These are phyloP conservation scores for Ceratocystis huliohia DNA, from an alignment of 2,329 filamentous ascomycete species.

Conservation along the genomic window DNA sequence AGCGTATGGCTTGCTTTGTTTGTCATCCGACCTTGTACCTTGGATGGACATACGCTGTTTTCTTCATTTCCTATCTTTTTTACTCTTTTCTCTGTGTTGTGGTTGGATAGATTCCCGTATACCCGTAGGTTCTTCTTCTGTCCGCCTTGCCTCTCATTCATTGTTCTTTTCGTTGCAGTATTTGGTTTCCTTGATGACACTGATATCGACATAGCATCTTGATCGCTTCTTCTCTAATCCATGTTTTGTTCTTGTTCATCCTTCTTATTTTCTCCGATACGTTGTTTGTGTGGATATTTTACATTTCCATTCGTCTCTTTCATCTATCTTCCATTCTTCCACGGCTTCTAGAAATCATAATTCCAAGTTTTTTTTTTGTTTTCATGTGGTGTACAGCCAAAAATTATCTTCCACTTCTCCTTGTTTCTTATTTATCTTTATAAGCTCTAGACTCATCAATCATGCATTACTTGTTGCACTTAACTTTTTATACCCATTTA, in stretches of 20 bases:
- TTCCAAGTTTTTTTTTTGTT: neutral
- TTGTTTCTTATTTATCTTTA: conserved; percentile 9
- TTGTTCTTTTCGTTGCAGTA: conserved; percentile 12
- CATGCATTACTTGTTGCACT: neutral
- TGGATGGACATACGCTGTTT: neutral
- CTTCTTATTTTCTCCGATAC: neutral
- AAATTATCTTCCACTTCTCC: neutral
- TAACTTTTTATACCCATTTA: neutral
- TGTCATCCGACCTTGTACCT: neutral
- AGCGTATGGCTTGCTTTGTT: neutral
- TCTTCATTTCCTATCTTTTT: conserved; percentile 7
- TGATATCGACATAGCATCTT: conserved; percentile 10
- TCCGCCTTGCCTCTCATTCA: neutral
- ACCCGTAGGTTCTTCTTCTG: neutral
- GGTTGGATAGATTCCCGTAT: conserved; percentile 10
- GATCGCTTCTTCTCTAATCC: conserved; percentile 3
- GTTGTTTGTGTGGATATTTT: too few relatives aligned
- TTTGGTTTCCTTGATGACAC: conserved; percentile 6
- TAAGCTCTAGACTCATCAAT: neutral
- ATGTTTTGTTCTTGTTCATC: neutral
- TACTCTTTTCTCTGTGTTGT: conserved; percentile 1
- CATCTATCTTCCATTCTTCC: neutral
- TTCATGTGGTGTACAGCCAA: neutral
- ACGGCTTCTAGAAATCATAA: neutral
- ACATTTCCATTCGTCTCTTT: neutral